Evolutionary conservation across 352 stramenopile species (phyloP), one percentile per base, ranked within the genome.

Genomic region (Blastocystis sp.): DNA sequence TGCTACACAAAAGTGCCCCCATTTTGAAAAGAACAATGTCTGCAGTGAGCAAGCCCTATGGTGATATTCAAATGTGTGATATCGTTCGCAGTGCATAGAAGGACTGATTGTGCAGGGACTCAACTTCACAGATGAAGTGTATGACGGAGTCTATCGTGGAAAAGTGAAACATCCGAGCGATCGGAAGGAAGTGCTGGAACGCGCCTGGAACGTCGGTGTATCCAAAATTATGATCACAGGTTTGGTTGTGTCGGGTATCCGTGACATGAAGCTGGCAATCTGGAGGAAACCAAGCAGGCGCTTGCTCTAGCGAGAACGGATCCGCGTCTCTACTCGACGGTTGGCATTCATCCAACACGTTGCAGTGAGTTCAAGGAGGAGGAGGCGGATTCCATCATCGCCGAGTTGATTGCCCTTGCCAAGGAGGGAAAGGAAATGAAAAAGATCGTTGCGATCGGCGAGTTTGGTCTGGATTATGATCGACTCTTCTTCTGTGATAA

Each of bases 401-500:
- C 61, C 14, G 69, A 81, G 24, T 40, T 81, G 24, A 81, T 81
- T 44, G 69, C 29, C 21, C 24, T 81, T 8, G 69, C 21, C 4
- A 61, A 81, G 53, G 38, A 90, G 14, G 90, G 90, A 14, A 88
- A 89, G 4, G 87, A 90, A 8, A 36, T 38, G n/a, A 73, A 87
- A 27, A 72, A 90, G 32, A 90, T 94, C 14, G 91, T 95, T 49
- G 92, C 92, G n/a, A 91, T 95, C 86, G 91, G 92, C n/a, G 92
- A 95, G 87, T 94, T 91, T 51, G 92, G 92, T 56, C 87, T 94
- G 49, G 92, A 95, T 86, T 95, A 95, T 87, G 92, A 95, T 81
- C 89, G 92, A 0, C 89, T 94, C 64, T 89, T 94, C 84, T 95
- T 95, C 42, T 94, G 91, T 87, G 88, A 91, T n/a, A 92, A 90